These are phyloP conservation scores for Cytospora schulzeri DNA, from an alignment of 2,329 filamentous ascomycete genomes.

Conservation along the genomic window DNA sequence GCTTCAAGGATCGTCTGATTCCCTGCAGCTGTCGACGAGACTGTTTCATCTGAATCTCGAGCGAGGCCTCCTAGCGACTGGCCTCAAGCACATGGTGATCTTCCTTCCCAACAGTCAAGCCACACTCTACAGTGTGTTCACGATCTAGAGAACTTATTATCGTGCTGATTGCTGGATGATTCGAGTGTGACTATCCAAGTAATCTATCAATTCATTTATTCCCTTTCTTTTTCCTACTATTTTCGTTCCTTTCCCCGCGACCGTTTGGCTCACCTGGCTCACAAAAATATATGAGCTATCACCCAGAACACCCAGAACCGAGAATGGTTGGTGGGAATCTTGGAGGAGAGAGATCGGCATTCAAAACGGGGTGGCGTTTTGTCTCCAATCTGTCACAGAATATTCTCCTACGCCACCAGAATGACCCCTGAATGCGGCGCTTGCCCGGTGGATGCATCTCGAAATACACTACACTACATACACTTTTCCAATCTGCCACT, in stretches of 20 bases:
- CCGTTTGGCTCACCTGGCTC: not conserved
- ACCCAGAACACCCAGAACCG: not conserved
- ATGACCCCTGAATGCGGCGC: not conserved
- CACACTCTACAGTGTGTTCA: not conserved
- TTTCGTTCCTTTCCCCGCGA: not conserved
- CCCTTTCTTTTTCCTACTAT: not conserved
- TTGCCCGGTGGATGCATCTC: not conserved
- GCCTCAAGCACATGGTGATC: not conserved
- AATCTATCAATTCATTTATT: not conserved
- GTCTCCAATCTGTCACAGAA: conserved; percentile 29
- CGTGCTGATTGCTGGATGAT: not conserved
- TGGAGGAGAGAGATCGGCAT: conserved; percentile 18
- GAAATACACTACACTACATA: not conserved
- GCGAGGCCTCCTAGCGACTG: not conserved
- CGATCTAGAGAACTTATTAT: not conserved
- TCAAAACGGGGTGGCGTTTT: conserved; percentile 22
- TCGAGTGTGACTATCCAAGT: not conserved
- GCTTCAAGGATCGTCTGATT: not conserved
- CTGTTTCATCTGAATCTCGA: conserved; percentile 10
- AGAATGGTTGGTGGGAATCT: not conserved
- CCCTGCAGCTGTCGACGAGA: not conserved
- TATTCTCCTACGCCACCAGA: not conserved
- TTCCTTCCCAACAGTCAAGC: not conserved
- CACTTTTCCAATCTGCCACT: not conserved
- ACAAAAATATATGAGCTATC: not conserved